Base-by-base conservation (phyloP, 2,329 filamentous ascomycete species). In the Colletotrichum plurivorum region DNA sequence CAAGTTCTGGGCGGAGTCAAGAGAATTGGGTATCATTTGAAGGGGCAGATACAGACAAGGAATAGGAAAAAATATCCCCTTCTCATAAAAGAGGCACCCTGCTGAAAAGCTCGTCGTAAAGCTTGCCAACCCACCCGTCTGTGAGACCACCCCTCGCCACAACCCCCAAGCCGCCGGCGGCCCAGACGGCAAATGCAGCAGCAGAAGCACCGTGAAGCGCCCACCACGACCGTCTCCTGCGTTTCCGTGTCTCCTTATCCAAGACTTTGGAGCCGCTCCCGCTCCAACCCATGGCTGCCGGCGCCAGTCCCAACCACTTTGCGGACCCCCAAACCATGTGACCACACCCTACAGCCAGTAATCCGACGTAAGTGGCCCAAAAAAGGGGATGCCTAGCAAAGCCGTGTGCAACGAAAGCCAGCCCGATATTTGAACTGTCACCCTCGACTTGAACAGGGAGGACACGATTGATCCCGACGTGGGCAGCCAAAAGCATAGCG, bases 291-390 rank as follows among this genome's bases (percentile, higher is more conserved):
- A 79, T 87, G 71, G 83, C 84, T 2, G 85, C 84, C 20, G 92
- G 91, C 58, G 90, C 85, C 54, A 88, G 83, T 0, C 90, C 90
- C 69, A 95, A 82, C 93, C 94, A 98, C 79, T 89, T 92, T n/a
- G 94, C 93, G 81, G 90, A 89, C 2, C 95, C 95, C 89, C 94
- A 97, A 8, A 93, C 88, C 78, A 95, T 90, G 82, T 98, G 95
- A 69, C 90, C 93, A 25, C 88, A 90, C 0, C 90, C 92, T 0
- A 91, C 81, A 16, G 83, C 83, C 7, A 97, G 83, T 56, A 98
- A 84, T 2, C 90, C 86, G 1, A 84, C 75, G 78, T 97, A 97
- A 1, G 92, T 91, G 1, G 86, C 73, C 78, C 90, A 92, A n/a
- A 92, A 89, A 9, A 92, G 78, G 0, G 91, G 90, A 75, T 93